These are phyloP conservation scores for Sanghuangporus sanghuang DNA, from an alignment of 1,284 basidiomycete species.

Conservation along the genomic window DNA sequence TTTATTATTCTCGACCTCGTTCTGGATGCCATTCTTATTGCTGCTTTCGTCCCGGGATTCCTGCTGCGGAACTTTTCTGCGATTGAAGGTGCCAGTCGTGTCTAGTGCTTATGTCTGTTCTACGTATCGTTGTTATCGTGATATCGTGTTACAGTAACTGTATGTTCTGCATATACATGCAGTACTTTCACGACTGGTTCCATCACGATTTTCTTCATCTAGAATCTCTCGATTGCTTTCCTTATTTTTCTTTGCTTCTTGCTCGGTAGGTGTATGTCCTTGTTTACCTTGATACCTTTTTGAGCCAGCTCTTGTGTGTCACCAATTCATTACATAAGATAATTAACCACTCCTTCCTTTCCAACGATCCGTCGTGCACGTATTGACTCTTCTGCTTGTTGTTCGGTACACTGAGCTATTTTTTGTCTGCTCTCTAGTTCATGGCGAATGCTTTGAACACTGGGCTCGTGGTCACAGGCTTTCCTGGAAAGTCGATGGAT, in stretches of 20 bases:
- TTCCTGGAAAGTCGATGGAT: too few relatives aligned
- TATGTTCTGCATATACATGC: neutral
- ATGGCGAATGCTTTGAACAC: too few relatives aligned
- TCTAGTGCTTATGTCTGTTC: neutral
- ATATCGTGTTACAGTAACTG: neutral
- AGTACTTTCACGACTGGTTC: neutral
- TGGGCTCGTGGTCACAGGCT: too few relatives aligned
- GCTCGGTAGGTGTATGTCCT: neutral
- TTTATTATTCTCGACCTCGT: neutral
- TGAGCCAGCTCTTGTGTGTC: neutral
- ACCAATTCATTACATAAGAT: neutral
- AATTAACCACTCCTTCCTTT: neutral
- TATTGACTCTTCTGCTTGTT: too few relatives aligned
- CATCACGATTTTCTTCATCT: neutral
- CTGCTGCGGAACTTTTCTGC: neutral
- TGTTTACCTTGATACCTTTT: neutral
- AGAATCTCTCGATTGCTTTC: neutral
- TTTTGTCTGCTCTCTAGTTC: too few relatives aligned
- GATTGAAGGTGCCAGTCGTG: neutral
- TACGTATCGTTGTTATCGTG: neutral
- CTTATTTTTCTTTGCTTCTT: neutral
- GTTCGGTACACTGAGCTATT: too few relatives aligned
- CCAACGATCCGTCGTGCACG: neutral
- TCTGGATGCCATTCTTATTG: neutral
- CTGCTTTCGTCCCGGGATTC: neutral